Percentiles rank a stretch among this genome's conserved stretches.
Evolutionary conservation across 2,329 filamentous ascomycete species (phyloP).

Genomic region (Scolecobasidium constrictum): DNA sequence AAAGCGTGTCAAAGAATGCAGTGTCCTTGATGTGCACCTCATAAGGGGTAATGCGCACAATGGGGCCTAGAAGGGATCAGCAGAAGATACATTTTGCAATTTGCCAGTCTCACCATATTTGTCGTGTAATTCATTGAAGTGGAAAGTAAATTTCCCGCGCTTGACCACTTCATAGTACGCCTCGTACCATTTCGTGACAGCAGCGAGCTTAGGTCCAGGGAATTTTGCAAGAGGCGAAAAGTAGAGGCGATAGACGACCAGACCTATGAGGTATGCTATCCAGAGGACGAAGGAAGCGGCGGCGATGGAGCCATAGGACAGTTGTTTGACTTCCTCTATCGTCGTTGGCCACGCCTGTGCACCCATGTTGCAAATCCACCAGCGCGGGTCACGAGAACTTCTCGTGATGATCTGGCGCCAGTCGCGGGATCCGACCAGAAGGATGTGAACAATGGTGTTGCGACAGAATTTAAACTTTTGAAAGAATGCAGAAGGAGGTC

Average conservation of each 20-base stretch:
- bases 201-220: slow-evolving; percentile 9
- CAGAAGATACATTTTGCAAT: not conserved
- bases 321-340: no score
- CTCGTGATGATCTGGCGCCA: no score
- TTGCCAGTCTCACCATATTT: slow-evolving; percentile 7
- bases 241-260: slow-evolving; percentile 9
- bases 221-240: slow-evolving; percentile 8
- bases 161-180: slow-evolving; percentile 8
- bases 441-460: no score
- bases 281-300: not conserved
- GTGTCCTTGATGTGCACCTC: slow-evolving; percentile 15
- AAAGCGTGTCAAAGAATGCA: slow-evolving; percentile 17
- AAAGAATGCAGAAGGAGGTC: no score
- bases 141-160: slow-evolving; percentile 1
- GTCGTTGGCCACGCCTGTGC: no score
- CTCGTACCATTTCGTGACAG: slow-evolving; percentile 9
- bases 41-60: slow-evolving; percentile 16
- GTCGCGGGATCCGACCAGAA: no score
- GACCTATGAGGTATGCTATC: slow-evolving; percentile 3
- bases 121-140: slow-evolving; percentile 7
- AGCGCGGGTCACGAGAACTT: no score
- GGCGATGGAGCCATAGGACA: not conserved
- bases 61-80: slow-evolving; percentile 12
- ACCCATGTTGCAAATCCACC: no score
- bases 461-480: no score